These are phyloP conservation scores for Smittium culicis DNA, from an alignment of 371 early-diverging fungal genomes.

Conservation along the genomic window DNA sequence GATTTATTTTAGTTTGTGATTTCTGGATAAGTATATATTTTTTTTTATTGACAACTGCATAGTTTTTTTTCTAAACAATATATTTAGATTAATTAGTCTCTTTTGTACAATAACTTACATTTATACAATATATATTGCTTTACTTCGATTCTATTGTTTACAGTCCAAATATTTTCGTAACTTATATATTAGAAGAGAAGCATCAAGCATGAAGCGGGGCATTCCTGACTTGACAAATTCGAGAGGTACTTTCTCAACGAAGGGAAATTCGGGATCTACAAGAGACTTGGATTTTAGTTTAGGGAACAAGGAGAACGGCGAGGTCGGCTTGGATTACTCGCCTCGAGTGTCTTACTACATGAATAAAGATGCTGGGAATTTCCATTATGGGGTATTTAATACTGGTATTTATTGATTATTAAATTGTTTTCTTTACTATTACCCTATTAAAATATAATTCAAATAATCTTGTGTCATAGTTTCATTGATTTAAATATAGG, in stretches of 20 bases:
- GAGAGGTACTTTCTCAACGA: slow-evolving; percentile 7
- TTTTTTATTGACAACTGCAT: no score
- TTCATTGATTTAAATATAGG: neutral
- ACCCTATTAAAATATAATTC: neutral
- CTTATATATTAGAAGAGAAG: neutral
- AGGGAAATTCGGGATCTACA: neutral
- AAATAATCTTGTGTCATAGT: no score
- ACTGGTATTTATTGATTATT: neutral
- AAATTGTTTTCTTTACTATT: neutral
- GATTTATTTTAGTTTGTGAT: no score
- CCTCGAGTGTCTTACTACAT: slow-evolving; percentile 72
- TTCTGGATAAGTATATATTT: no score
- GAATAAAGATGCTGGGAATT: slow-evolving; percentile 72
- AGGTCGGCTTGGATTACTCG: slow-evolving; percentile 23
- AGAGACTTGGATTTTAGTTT: neutral
- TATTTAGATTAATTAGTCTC: no score
- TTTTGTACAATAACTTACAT: no score
- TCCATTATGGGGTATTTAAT: slow-evolving; percentile 66
- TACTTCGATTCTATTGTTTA: no score
- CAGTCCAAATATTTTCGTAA: no score
- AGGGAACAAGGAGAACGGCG: neutral
- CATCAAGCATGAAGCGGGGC: neutral
- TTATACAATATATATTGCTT: no score
- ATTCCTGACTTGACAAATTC: neutral
- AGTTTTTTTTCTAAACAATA: no score